Percentiles rank a stretch among this genome's conserved stretches.
phyloP scores from a whole-genome alignment of 345 rosid species.

The Gossypium longicalyx region DNA sequence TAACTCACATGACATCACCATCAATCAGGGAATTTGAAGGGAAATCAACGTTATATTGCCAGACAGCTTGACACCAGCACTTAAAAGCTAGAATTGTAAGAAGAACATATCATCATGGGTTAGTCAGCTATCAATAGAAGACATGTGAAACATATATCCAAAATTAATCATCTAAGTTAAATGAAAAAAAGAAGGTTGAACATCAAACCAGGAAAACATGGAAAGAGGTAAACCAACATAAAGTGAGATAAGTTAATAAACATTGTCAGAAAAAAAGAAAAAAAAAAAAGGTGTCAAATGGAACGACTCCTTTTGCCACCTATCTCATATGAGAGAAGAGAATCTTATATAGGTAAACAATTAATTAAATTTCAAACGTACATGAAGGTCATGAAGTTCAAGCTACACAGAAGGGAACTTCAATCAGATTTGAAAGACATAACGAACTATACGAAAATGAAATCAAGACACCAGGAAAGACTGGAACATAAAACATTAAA shows the following conservation, averaged over 20 bases:
- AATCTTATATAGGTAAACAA: neutral
- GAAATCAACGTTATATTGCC: constrained; percentile 59
- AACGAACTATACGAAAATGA: neutral
- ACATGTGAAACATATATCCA: constrained; percentile 8
- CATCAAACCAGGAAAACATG: neutral
- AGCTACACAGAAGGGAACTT: neutral
- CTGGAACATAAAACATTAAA: constrained; percentile 5
- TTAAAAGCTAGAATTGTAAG: constrained; percentile 67
- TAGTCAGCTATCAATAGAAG: constrained; percentile 15
- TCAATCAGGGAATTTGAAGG: constrained; percentile 62
- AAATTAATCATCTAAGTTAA: neutral
- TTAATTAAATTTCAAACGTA: neutral
- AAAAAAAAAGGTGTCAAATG: neutral
- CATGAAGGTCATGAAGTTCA: constrained; percentile 6
- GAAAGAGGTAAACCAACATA: neutral
- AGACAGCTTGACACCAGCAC: constrained; percentile 96
- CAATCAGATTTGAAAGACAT: neutral
- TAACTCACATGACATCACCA: constrained; percentile 84
- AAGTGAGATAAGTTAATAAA: neutral
- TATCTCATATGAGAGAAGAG: neutral
- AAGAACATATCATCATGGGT: constrained; percentile 17
- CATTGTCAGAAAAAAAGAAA: neutral
- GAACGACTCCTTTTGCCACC: constrained; percentile 1
- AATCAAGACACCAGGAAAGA: neutral
- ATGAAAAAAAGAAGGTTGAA: neutral